Evolutionary conservation across 768 basidiomycete genomes (phyloP).

Genomic region (Boletus vermiculosoides): DNA sequence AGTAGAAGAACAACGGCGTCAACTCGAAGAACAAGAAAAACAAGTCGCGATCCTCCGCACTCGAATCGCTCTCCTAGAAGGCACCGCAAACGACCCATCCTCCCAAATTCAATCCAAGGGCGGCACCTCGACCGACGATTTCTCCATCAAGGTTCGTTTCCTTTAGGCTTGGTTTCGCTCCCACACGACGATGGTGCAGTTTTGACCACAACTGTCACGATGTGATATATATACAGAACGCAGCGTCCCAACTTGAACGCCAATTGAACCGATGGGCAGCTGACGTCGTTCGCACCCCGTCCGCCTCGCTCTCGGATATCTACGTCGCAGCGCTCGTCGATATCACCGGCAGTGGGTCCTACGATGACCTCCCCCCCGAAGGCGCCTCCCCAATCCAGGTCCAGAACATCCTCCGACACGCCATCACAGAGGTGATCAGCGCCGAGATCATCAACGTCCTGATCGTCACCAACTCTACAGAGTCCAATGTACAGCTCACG

Average conservation of each 20-base stretch:
- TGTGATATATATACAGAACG: conserved; percentile 47
- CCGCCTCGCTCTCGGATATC: conserved; percentile 49
- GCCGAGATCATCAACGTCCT: conserved; percentile 83
- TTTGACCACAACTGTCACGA: not conserved
- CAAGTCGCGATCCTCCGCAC: conserved; percentile 73
- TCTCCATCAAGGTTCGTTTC: conserved; percentile 73
- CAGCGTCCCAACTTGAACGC: conserved; percentile 79
- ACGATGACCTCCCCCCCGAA: conserved; percentile 40
- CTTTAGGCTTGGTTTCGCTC: too few relatives aligned
- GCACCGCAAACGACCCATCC: conserved; percentile 44
- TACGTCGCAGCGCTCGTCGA: conserved; percentile 61
- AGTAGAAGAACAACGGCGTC: conserved; percentile 75
- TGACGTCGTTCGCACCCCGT: conserved; percentile 61
- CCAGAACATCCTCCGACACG: conserved; percentile 78
- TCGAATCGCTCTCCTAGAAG: conserved; percentile 74
- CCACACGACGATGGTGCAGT: not conserved
- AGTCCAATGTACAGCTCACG: conserved; percentile 81
- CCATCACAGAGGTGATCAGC: conserved; percentile 69
- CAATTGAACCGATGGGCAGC: conserved; percentile 87
- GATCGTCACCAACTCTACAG: conserved; percentile 80
- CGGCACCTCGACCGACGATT: conserved; percentile 76
- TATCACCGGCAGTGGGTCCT: conserved; percentile 42
- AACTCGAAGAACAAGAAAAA: conserved; percentile 80
- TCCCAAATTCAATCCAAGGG: conserved; percentile 33
- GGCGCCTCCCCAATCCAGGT: conserved; percentile 65